phyloP scores from a whole-genome alignment of 108 stramenopile genomes.

The Pseudonitzschia delicatissima region DNA sequence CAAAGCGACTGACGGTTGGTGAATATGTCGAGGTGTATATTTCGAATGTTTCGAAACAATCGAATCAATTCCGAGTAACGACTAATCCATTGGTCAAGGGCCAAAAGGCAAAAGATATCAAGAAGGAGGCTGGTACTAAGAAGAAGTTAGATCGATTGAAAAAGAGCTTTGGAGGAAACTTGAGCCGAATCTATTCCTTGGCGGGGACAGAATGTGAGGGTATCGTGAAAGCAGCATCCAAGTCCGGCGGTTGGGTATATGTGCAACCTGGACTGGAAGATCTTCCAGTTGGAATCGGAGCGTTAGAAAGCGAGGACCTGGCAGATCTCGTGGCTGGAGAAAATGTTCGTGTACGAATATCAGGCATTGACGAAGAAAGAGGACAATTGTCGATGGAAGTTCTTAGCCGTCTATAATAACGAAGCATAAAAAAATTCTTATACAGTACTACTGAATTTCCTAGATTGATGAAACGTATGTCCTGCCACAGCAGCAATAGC shows the following conservation, averaged over 20 bases:
- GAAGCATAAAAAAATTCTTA: too few species aligned
- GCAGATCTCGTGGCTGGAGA: constrained; percentile 48
- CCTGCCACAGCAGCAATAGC: too few species aligned
- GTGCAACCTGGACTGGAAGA: constrained; percentile 62
- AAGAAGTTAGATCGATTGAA: constrained; percentile 44
- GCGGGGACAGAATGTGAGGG: constrained; percentile 63
- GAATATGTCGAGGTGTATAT: constrained; percentile 71
- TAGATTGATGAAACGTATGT: too few species aligned
- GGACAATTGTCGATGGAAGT: constrained; percentile 76
- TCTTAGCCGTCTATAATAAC: neutral
- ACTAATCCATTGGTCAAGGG: constrained; percentile 52
- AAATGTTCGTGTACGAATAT: constrained; percentile 58
- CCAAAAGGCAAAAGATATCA: constrained; percentile 56
- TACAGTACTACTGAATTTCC: too few species aligned
- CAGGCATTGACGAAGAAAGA: constrained; percentile 72
- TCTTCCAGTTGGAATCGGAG: constrained; percentile 72
- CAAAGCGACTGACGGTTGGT: constrained; percentile 39
- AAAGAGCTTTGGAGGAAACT: constrained; percentile 41
- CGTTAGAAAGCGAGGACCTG: constrained; percentile 5
- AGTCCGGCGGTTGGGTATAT: constrained; percentile 76
- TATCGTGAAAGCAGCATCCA: constrained; percentile 71
- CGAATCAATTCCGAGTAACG: constrained; percentile 68
- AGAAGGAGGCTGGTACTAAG: constrained; percentile 40
- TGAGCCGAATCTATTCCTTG: constrained; percentile 34
- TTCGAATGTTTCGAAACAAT: constrained; percentile 69